Evolutionary conservation across 2,329 filamentous ascomycete genomes (phyloP), one percentile per base, ranked within the genome.

Genomic region (Colletotrichum spinosum): DNA sequence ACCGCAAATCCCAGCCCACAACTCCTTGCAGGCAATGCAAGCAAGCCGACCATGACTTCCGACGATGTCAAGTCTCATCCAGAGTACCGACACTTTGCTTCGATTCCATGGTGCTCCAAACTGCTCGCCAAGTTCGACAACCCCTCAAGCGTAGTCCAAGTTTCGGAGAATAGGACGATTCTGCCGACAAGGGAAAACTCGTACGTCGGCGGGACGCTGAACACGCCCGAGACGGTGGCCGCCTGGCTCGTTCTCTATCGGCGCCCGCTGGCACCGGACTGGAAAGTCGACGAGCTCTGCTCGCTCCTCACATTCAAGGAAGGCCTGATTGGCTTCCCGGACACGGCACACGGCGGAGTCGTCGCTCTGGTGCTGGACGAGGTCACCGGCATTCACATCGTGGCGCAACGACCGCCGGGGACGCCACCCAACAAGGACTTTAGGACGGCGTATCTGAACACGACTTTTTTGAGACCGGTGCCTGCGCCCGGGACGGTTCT

Each of bases 351-450:
- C 55, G 79, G 79, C 2, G 79, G 79, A 6, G 69, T 79, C 57
- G 71, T 74, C n/a, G 73, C 75, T 45, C 69, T 78, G 17, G 65
- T 81, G 55, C 55, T 78, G 39, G 79, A 81, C 48, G 79, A 80
- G 71, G 70, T 74, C 10, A 76, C 77, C 69, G 77, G 78, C 3
- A 69, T 71, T 6, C 65, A 80, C 17, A 72, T 77, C 45, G 78
- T 79, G 34, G 67, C 80, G 12, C 80, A 81, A 48, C 60, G 68
- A 9, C 77, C 79, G 53, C 50, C 70, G 0, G 74, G 71, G 0
- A 65, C 69, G n/a, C 68, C 71, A 1, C 75, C 74, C 39, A 68
- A 70, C 46, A 69, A 71, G 1, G 67, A 67, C 34, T 77, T 70
- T 57, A 69, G 80, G 12, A 81, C 79, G 12, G 79, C 70, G 0